Base-by-base conservation (phyloP, 345 rosid genomes). In the Arabis alpina region DNA sequence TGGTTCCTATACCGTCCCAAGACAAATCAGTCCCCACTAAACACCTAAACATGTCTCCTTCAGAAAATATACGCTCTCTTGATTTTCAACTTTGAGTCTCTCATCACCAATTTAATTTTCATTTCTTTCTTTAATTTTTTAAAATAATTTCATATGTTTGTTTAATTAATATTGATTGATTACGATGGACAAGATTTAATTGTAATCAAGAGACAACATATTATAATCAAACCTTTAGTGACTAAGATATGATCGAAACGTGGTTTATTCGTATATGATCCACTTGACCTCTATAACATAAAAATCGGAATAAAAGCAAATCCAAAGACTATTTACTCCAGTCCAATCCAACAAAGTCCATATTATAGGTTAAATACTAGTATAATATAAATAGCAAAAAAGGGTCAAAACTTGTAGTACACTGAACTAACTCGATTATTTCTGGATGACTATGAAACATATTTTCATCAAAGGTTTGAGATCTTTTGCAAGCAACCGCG, bases 11-110 rank as follows among this genome's bases (percentile, higher is more conserved):
- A 68, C 68, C 68, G 74, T 47, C 64, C 73, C 36, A 27, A 61
- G 74, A 68, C 78, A 68, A 34, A 59, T 10, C 25, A 37, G 78
- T 75, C 78, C 74, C 74, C 74, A 75, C 64, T 75, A 36, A 24
- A 54, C 52, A 68, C 19, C 68, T 47, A 15, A 60, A 45, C 12
- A 74, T 74, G 78, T 54, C 78, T 54, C 64, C 74, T 68, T 74
- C 64, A 6, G 10, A 9, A 12, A 27, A 42, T 53, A 39, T 68
- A 68, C 5, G 41, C 53, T 67, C 50, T 74, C 44, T 67, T 45
- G n/a, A 24, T 23, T 65, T 56, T 48, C 72, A 58, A 42, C 50
- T 49, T 19, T 50, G 0, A 27, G 54, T 39, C 42, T 54, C 58
- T 55, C 57, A 48, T 50, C 39, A 56, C 50, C 40, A 37, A 47